Conservation (phyloP, 1,284 basidiomycete genomes). For the Leccinum subrobustum region DNA sequence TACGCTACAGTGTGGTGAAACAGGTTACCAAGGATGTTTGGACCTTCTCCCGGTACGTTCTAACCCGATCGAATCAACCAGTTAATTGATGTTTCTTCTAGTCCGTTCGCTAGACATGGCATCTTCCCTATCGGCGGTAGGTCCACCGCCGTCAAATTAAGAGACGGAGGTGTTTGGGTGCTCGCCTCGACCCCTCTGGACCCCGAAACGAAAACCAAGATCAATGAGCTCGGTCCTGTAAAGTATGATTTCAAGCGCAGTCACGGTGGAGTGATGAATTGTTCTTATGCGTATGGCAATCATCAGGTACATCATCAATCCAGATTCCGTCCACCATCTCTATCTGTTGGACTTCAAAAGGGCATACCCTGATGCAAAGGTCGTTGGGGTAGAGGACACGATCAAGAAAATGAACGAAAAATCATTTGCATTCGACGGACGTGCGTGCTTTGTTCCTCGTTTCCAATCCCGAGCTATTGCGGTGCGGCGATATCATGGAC, state of each 20-base stretch:
- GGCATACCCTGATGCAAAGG: conserved; percentile 75
- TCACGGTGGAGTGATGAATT: background rate
- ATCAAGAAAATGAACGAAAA: conserved; percentile 44
- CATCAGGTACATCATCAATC: conserved; percentile 54
- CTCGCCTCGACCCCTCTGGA: conserved; percentile 84
- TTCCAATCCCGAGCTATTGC: background rate
- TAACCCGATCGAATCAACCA: background rate
- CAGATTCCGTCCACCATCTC: conserved; percentile 65
- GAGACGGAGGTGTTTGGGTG: conserved; percentile 76
- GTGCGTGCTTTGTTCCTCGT: conserved; percentile 38
- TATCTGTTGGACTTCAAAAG: conserved; percentile 72
- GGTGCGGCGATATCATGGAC: background rate
- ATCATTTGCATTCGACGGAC: conserved; percentile 55
- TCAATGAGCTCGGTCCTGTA: conserved; percentile 77
- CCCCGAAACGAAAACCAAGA: conserved; percentile 65
- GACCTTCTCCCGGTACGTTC: conserved; percentile 66
- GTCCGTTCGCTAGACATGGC: conserved; percentile 69
- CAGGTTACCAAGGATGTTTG: conserved; percentile 62
- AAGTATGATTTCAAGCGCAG: conserved; percentile 42
- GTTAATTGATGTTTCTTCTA: conserved; percentile 30
- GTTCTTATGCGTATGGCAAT: background rate
- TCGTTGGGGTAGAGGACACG: conserved; percentile 61
- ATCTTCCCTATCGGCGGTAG: conserved; percentile 76
- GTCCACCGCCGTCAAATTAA: conserved; percentile 80
- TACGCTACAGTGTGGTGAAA: conserved; percentile 5